phyloP scores from a whole-genome alignment of 352 stramenopile species.

The Globisporangium paroecandrum region DNA sequence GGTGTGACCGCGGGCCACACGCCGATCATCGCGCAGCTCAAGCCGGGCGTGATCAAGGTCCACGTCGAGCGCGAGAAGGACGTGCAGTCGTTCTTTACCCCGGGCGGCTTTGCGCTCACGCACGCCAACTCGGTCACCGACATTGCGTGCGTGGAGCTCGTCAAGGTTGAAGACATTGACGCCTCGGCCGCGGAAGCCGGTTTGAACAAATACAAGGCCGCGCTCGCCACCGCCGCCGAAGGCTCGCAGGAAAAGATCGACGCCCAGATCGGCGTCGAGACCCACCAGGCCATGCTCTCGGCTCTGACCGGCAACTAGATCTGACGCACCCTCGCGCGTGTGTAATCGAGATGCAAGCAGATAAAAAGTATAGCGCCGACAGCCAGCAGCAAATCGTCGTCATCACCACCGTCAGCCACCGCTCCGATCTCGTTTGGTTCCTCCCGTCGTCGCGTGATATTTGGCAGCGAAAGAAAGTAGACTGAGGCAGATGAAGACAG shows the following conservation, averaged over 20 bases:
- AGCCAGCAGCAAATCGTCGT: background rate
- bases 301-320: slow-evolving; percentile 78
- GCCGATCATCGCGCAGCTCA: slow-evolving; percentile 96
- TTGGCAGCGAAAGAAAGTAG: slow-evolving; percentile 7
- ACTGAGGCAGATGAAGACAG: background rate
- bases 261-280: slow-evolving; percentile 95
- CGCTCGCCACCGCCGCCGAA: slow-evolving; percentile 71
- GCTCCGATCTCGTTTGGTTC: background rate
- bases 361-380: slow-evolving; percentile 11
- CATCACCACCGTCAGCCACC: background rate
- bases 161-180: slow-evolving; percentile 97
- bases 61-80: slow-evolving; percentile 82
- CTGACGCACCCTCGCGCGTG: background rate
- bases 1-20: slow-evolving; percentile 96
- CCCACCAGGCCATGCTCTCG: slow-evolving; percentile 90
- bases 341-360: background rate
- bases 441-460: slow-evolving; percentile 8
- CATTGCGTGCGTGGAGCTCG: slow-evolving; percentile 95
- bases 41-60: slow-evolving; percentile 93
- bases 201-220: slow-evolving; percentile 90
- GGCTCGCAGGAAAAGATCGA: slow-evolving; percentile 90
- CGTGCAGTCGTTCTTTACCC: slow-evolving; percentile 97
- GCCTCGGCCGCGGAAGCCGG: slow-evolving; percentile 78
- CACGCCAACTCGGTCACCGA: slow-evolving; percentile 96
- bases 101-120: slow-evolving; percentile 95